Percentiles rank a stretch among this genome's conserved stretches.
Conservation (phyloP, 192 early-diverging fungal species). For the Coemansia javaensis region DNA sequence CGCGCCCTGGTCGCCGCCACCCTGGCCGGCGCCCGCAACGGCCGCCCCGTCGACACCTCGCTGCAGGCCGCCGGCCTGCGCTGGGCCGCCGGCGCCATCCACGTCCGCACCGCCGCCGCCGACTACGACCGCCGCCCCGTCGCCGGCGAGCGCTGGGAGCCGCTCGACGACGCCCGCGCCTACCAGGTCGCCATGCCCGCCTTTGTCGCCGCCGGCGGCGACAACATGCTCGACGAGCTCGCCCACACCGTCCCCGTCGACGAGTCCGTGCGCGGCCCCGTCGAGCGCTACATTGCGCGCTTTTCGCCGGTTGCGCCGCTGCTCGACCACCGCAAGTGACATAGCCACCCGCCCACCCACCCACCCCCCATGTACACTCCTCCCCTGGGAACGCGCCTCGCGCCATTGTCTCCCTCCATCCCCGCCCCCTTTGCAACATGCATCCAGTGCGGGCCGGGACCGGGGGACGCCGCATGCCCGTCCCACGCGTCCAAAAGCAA, state of each 20-base stretch:
- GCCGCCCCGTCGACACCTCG: slow-evolving; percentile 44
- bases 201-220: slow-evolving; percentile 64
- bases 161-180: slow-evolving; percentile 30
- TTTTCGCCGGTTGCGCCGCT: slow-evolving; percentile 35
- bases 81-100: slow-evolving; percentile 4
- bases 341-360: too few relatives aligned
- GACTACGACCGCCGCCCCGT: slow-evolving; percentile 17
- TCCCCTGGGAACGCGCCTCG: neutral
- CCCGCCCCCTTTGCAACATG: neutral
- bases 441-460: too few relatives aligned
- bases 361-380: neutral
- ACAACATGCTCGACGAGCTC: slow-evolving; percentile 42
- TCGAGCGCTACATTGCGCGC: slow-evolving; percentile 23
- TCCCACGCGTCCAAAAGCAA: too few relatives aligned
- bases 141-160: slow-evolving; percentile 21
- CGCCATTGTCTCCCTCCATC: neutral
- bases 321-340: slow-evolving; percentile 32
- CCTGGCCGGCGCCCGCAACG: slow-evolving; percentile 17
- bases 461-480: too few relatives aligned
- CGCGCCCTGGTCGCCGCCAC: slow-evolving; percentile 50
- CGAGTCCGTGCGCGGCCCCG: slow-evolving; percentile 5
- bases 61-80: slow-evolving; percentile 61
- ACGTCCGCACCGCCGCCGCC: slow-evolving; percentile 6
- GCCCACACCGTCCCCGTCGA: neutral
- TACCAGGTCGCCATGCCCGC: slow-evolving; percentile 55